Evolutionary conservation across 1,284 basidiomycete species (phyloP), one percentile per base, ranked within the genome.

Genomic region (Marasmius sp.): DNA sequence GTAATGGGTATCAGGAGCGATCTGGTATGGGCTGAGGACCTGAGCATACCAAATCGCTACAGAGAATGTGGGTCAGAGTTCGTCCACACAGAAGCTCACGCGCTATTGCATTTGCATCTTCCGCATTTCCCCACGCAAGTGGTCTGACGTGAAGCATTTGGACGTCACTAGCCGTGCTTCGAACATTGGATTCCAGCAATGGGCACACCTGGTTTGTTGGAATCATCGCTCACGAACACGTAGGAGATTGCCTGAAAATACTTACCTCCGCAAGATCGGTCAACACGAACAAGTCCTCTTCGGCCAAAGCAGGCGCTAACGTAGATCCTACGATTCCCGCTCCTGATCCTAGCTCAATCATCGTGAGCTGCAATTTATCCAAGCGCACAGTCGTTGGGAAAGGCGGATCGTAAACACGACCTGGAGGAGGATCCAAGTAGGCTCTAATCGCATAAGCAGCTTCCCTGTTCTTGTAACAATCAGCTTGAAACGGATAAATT

Each of bases 281-380:
- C 10, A 81, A 79, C 57, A 91, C 77, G 58, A 92, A 66, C 2
- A 79, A 61, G 65, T 81, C 77, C 49, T 75, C 72, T 20, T 65
- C 65, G 34, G 58, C 59, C 59, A 75, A 65, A 70, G 67, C 55
- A 27, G 74, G 65, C 57, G 81, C 79, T 12, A 91, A 69, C 12
- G 73, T 70, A 48, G 84, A 77, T 2, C 84, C 84, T 18, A 89
- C 81, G 41, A 87, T 77, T 2, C 91, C 91, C 1, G 85, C 86
- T 3, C 92, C 91, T 34, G 89, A 86, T 18, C 91, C 91, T 14
- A 93, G 79, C 71, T 93, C 90, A 57, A 93, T 70, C 41, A 87
- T 74, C 10, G 74, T 70, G 53, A 72, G 47, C 12, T 48, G 18
- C 50, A 11, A 8, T n/a, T 16, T 12, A 14, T 54, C 36, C 33